These are phyloP conservation scores for Mycena sanguinolenta DNA, from an alignment of 768 basidiomycete species.

Conservation along the genomic window DNA sequence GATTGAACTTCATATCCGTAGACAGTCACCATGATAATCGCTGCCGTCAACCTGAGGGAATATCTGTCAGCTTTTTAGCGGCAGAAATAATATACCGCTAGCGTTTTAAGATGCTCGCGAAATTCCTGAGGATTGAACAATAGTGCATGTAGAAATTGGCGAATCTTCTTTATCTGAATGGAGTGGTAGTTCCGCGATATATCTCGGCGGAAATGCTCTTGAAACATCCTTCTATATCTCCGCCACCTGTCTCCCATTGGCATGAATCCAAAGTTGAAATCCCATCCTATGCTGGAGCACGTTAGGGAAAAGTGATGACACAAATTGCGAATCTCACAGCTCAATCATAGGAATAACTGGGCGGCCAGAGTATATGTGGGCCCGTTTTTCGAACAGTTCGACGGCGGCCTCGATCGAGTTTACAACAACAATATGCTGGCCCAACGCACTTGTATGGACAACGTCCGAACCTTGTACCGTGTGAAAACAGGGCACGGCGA, in stretches of 20 bases:
- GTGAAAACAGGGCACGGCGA: conserved; percentile 57
- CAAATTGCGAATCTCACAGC: conserved; percentile 28
- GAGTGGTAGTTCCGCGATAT: conserved; percentile 38
- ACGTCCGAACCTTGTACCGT: conserved; percentile 33
- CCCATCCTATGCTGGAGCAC: conserved; percentile 47
- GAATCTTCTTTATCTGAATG: conserved; percentile 40
- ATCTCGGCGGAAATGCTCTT: conserved; percentile 44
- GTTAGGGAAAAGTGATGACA: too few relatives aligned
- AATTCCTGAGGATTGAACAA: conserved; percentile 36
- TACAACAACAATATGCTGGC: conserved; percentile 44
- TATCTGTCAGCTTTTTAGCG: not conserved
- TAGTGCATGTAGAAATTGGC: conserved; percentile 36
- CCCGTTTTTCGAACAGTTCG: conserved; percentile 41
- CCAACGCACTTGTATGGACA: conserved; percentile 39
- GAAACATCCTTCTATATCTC: conserved; percentile 44
- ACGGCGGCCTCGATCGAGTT: conserved; percentile 42
- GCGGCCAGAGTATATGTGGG: conserved; percentile 41
- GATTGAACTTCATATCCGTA: conserved; percentile 47
- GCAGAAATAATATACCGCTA: not conserved
- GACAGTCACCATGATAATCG: conserved; percentile 20
- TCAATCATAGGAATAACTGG: conserved; percentile 29
- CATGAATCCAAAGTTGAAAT: conserved; percentile 45
- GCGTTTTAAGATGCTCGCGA: conserved; percentile 19
- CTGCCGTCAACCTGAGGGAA: conserved; percentile 2
- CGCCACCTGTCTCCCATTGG: conserved; percentile 48